phyloP scores from a whole-genome alignment of 2,329 filamentous ascomycete genomes.

The Hawksworthiomyces lignivorus region DNA sequence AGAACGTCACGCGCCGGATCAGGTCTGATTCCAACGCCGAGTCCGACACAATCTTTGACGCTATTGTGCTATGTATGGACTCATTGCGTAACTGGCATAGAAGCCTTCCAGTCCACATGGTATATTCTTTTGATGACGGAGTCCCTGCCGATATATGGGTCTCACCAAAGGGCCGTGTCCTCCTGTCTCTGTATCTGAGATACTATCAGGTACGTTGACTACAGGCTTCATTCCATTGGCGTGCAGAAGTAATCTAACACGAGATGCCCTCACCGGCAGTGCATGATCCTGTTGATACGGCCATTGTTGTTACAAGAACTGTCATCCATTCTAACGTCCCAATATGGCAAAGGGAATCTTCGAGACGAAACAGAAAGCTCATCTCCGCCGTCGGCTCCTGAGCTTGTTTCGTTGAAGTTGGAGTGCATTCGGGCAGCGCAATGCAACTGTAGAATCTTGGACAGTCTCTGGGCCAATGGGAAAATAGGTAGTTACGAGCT shows the following conservation, averaged over 20 bases:
- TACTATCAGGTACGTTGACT: constrained; percentile 11
- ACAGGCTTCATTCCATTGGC: too few relatives aligned
- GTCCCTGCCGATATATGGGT: constrained; percentile 8
- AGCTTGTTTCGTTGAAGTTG: constrained; percentile 3
- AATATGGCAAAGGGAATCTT: neutral
- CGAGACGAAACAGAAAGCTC: neutral
- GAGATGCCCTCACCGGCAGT: neutral
- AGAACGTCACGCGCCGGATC: constrained; percentile 5
- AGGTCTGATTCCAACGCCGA: neutral
- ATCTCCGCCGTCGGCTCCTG: neutral
- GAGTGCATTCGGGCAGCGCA: constrained; percentile 12
- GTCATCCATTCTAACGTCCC: neutral
- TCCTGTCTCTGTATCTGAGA: constrained; percentile 10
- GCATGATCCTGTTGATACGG: constrained; percentile 12
- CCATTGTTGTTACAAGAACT: constrained; percentile 14
- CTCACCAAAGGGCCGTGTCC: neutral
- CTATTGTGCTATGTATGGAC: constrained; percentile 6
- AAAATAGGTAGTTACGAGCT: constrained; percentile 9
- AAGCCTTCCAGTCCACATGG: neutral
- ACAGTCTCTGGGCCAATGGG: constrained; percentile 5
- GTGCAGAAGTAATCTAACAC: too few relatives aligned
- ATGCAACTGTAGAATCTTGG: constrained; percentile 11
- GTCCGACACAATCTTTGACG: neutral
- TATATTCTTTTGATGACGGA: constrained; percentile 4
- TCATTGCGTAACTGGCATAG: constrained; percentile 9